Evolutionary conservation across 257 asterid species (phyloP).

Genomic region (Phtheirospermum japonicum): DNA sequence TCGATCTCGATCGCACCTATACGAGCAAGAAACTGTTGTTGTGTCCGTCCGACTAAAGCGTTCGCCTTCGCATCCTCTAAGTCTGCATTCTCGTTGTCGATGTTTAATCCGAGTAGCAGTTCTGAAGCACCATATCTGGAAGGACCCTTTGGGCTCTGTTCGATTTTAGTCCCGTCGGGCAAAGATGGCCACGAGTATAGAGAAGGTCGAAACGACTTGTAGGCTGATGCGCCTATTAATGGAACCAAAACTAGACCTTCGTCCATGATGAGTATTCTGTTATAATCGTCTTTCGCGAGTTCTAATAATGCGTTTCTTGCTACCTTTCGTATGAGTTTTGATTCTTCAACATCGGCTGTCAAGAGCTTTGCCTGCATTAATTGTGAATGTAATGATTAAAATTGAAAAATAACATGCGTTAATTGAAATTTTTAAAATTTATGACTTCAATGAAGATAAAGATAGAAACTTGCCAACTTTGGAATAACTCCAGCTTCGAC

Average conservation of each 20-base stretch:
- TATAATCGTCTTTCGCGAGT: slow-evolving; percentile 69
- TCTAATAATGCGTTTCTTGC: slow-evolving; percentile 70
- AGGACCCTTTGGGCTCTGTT: slow-evolving; percentile 52
- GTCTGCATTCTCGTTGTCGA: slow-evolving; percentile 41
- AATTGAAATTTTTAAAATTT: slow-evolving; percentile 20
- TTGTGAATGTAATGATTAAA: no score
- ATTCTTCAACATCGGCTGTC: slow-evolving; percentile 43
- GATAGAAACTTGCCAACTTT: slow-evolving; percentile 52
- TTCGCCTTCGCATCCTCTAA: slow-evolving; percentile 67
- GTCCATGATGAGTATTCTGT: slow-evolving; percentile 68
- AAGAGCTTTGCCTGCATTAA: slow-evolving; percentile 71
- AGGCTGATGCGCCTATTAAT: slow-evolving; percentile 74
- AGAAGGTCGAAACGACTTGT: slow-evolving; percentile 65
- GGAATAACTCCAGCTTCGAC: slow-evolving; percentile 81
- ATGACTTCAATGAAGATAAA: slow-evolving; percentile 10
- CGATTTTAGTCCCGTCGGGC: slow-evolving; percentile 74
- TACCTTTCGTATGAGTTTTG: slow-evolving; percentile 55
- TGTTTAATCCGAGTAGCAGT: slow-evolving; percentile 61
- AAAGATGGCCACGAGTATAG: slow-evolving; percentile 78
- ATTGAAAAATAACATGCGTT: slow-evolving; percentile 20
- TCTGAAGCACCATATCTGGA: slow-evolving; percentile 79
- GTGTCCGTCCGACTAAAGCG: slow-evolving; percentile 67
- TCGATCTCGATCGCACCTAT: slow-evolving; percentile 75
- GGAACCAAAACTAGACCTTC: slow-evolving; percentile 84
- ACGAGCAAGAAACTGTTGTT: slow-evolving; percentile 85